Percentiles rank a stretch among this genome's conserved stretches.
These are phyloP conservation scores for Salvia hispanica DNA, from an alignment of 257 asterid species.

Conservation along the genomic window DNA sequence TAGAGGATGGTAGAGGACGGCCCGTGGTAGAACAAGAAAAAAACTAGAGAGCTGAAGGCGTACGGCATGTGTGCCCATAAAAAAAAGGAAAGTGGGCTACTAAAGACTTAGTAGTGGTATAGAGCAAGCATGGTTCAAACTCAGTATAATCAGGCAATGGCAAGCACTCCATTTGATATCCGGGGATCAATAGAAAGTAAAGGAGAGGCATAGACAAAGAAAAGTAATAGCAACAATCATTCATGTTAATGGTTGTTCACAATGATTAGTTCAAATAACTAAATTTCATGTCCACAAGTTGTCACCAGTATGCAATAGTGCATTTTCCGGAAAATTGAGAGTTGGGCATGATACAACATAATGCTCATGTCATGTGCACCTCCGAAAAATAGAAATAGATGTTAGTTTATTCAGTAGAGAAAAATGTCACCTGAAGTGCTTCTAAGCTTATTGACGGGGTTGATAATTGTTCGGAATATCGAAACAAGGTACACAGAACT, in stretches of 20 bases:
- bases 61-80: too few relatives aligned
- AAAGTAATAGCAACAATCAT: background rate
- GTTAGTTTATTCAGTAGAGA: slow-evolving; percentile 26
- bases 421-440: slow-evolving; percentile 78
- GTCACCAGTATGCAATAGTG: too few relatives aligned
- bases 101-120: too few relatives aligned
- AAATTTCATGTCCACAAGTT: too few relatives aligned
- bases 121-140: too few relatives aligned
- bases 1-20: too few relatives aligned
- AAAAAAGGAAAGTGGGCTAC: too few relatives aligned
- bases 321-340: too few relatives aligned
- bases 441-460: slow-evolving; percentile 68
- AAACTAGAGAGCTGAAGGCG: too few relatives aligned
- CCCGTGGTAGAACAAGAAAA: too few relatives aligned
- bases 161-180: background rate
- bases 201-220: slow-evolving; percentile 13
- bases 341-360: slow-evolving; percentile 22
- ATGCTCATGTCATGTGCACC: slow-evolving; percentile 16
- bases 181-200: background rate
- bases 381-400: slow-evolving; percentile 22
- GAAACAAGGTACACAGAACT: slow-evolving; percentile 54
- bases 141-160: too few relatives aligned
- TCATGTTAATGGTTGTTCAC: background rate
- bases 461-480: slow-evolving; percentile 57
- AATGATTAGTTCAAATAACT: background rate